A percentile compares a stretch with the other conserved stretches of the same genome.
Conservation (phyloP, 2,329 filamentous ascomycete species). For the Trichoderma sp. region DNA sequence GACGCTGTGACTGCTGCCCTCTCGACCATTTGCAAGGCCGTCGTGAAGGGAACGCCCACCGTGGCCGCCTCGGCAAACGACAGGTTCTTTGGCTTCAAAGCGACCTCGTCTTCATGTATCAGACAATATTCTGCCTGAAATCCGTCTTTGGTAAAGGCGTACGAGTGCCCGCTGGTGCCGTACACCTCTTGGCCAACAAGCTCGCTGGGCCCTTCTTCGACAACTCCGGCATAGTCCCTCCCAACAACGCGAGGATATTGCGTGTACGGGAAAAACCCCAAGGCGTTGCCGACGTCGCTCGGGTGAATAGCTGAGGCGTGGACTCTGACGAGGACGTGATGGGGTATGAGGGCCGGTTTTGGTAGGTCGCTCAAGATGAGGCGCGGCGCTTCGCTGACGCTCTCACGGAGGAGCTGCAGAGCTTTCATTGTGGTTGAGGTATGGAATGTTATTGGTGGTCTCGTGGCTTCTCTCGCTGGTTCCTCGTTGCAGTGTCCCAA, state of each 20-base stretch:
- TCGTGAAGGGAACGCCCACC: slow-evolving; percentile 27
- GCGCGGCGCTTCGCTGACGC: slow-evolving; percentile 5
- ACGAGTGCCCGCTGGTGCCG: slow-evolving; percentile 25
- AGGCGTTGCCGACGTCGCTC: slow-evolving; percentile 26
- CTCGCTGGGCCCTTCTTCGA: slow-evolving; percentile 26
- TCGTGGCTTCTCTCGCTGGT: not conserved
- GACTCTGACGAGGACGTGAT: slow-evolving; percentile 27
- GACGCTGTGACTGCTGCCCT: slow-evolving; percentile 16
- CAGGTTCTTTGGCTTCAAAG: slow-evolving; percentile 26
- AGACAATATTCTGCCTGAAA: slow-evolving; percentile 29
- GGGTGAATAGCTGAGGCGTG: slow-evolving; percentile 28
- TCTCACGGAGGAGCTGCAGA: slow-evolving; percentile 11
- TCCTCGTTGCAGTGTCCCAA: not conserved
- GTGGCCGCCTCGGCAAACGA: slow-evolving; percentile 26
- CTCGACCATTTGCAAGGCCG: slow-evolving; percentile 27
- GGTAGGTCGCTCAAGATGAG: slow-evolving; percentile 17
- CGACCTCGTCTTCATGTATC: slow-evolving; percentile 15
- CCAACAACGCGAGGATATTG: slow-evolving; percentile 25
- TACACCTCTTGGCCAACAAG: slow-evolving; percentile 26
- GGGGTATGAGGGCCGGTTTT: slow-evolving; percentile 24
- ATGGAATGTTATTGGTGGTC: not conserved
- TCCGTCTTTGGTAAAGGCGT: slow-evolving; percentile 28
- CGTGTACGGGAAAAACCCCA: slow-evolving; percentile 19
- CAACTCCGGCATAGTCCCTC: slow-evolving; percentile 27
- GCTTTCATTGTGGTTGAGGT: slow-evolving; percentile 24